Evolutionary conservation across 2,329 filamentous ascomycete genomes (phyloP).

Genomic region (Proliferodiscus dingleyae): DNA sequence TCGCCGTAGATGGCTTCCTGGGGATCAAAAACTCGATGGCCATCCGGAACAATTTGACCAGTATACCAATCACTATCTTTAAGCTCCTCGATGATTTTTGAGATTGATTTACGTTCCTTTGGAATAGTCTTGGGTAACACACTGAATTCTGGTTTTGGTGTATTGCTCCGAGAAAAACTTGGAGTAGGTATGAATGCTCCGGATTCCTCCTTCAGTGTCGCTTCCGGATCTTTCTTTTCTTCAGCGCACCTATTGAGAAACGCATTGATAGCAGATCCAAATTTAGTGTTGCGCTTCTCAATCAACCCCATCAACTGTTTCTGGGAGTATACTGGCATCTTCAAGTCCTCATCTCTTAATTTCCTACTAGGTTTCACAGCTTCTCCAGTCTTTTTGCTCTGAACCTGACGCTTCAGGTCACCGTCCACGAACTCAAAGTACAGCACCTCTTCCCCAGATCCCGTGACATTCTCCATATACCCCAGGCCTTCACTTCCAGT

Average conservation of each 20-base stretch:
- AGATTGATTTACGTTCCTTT: conserved; percentile 70
- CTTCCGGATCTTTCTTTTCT: conserved; percentile 61
- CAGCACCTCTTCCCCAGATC: conserved; percentile 61
- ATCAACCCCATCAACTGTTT: conserved; percentile 88
- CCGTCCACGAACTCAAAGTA: conserved; percentile 92
- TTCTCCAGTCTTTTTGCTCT: conserved; percentile 67
- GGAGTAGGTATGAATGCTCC: conserved; percentile 59
- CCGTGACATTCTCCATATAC: conserved; percentile 27
- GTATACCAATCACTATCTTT: conserved; percentile 83
- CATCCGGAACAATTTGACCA: conserved; percentile 87
- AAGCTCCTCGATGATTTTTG: conserved; percentile 81
- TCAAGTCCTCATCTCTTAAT: conserved; percentile 72
- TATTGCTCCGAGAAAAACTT: conserved; percentile 38
- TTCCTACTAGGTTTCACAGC: conserved; percentile 62
- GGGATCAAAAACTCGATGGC: conserved; percentile 84
- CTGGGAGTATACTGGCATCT: conserved; percentile 89
- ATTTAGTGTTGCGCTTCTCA: conserved; percentile 83
- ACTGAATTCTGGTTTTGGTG: conserved; percentile 33
- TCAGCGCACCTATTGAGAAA: conserved; percentile 73
- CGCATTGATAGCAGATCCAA: conserved; percentile 66
- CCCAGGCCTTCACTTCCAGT: conserved; percentile 44
- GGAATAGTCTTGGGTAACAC: conserved; percentile 69
- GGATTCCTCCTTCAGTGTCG: conserved; percentile 54
- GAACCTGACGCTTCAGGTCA: conserved; percentile 77
- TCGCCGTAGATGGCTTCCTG: conserved; percentile 79